These are phyloP conservation scores for Gigaspora rosea DNA, from an alignment of 192 early-diverging fungal genomes.

Conservation along the genomic window DNA sequence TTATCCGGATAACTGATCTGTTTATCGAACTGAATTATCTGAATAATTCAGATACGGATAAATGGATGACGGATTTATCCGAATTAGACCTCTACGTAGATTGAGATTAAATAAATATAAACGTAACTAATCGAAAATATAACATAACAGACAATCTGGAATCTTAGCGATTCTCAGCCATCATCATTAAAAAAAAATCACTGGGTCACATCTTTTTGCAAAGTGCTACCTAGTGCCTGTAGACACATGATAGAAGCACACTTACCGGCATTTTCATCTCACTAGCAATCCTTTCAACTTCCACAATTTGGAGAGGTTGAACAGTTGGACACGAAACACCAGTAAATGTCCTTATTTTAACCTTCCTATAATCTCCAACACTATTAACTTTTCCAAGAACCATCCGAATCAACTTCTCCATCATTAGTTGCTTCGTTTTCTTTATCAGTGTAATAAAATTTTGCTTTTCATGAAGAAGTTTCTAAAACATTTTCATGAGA, in stretches of 20 bases:
- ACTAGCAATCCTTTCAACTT: conserved; percentile 60
- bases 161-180: conserved; percentile 35
- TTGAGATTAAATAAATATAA: too few species aligned
- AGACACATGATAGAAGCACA: conserved; percentile 71
- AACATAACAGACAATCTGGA: too few species aligned
- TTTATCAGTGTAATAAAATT: conserved; percentile 27
- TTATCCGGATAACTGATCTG: too few species aligned
- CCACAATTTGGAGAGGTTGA: conserved; percentile 63
- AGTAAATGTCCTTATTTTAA: conserved; percentile 47
- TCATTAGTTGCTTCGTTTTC: conserved; percentile 35
- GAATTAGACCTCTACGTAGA: too few species aligned
- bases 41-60: too few species aligned
- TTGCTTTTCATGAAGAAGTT: conserved; percentile 36
- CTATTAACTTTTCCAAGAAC: conserved; percentile 29
- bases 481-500: conserved; percentile 74
- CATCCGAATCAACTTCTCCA: conserved; percentile 35
- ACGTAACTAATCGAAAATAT: too few species aligned
- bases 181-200: background rate
- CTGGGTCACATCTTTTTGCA: too few species aligned
- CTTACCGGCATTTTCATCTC: conserved; percentile 75
- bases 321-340: conserved; percentile 63
- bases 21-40: too few species aligned
- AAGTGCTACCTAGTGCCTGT: conserved; percentile 72
- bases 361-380: conserved; percentile 16
- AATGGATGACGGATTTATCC: too few species aligned